Conservation (phyloP, 2,329 filamentous ascomycete species). For the Pyricularia pennisetigena region DNA sequence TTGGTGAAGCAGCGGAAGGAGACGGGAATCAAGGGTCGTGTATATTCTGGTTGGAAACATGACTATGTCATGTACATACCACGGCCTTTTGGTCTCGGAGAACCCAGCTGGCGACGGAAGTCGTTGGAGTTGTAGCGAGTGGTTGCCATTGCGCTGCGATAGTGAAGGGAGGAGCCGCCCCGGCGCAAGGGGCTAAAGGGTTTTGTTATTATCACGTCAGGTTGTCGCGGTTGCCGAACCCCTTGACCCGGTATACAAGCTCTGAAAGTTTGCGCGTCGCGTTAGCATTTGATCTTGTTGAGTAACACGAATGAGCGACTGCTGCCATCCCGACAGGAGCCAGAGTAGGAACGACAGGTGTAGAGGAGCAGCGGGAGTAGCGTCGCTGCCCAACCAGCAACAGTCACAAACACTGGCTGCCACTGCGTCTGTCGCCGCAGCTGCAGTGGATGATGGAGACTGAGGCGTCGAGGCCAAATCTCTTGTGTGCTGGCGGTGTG, state of each 20-base stretch:
- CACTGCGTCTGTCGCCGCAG: background rate
- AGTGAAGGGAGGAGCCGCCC: slow-evolving; percentile 10
- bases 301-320: background rate
- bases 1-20: background rate
- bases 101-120: slow-evolving; percentile 42
- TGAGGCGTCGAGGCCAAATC: background rate
- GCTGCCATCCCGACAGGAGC: background rate
- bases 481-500: background rate
- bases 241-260: slow-evolving; percentile 31
- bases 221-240: slow-evolving; percentile 14
- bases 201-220: slow-evolving; percentile 9
- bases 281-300: background rate
- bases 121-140: slow-evolving; percentile 35
- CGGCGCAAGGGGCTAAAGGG: background rate
- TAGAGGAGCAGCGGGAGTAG: background rate
- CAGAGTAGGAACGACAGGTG: background rate
- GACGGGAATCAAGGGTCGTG: background rate
- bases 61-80: background rate
- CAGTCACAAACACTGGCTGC: background rate
- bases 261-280: slow-evolving; percentile 16
- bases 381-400: background rate
- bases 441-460: background rate
- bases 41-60: background rate
- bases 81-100: slow-evolving; percentile 46
- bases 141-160: slow-evolving; percentile 27